A percentile compares a stretch with the other conserved stretches of the same genome.
These are phyloP conservation scores for Chaetomium strumarium DNA, from an alignment of 2,329 filamentous ascomycete genomes.

Conservation along the genomic window DNA sequence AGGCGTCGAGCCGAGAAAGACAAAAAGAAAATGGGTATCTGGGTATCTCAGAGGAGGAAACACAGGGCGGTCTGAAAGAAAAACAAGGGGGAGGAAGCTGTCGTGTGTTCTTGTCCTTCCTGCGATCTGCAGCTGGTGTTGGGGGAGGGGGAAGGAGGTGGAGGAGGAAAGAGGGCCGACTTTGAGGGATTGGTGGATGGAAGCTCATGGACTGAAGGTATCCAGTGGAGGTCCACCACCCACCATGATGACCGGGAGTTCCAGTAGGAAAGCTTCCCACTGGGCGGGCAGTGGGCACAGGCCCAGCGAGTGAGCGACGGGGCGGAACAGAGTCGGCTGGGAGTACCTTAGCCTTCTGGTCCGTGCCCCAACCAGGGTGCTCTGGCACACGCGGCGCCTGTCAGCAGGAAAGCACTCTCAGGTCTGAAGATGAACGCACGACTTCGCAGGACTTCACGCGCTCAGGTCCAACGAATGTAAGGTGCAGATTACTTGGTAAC, in stretches of 20 bases:
- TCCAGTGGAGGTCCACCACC: conserved; percentile 3
- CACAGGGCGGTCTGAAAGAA: conserved; percentile 13
- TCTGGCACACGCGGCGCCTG: neutral
- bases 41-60: conserved; percentile 31
- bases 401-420: too few relatives aligned
- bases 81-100: conserved; percentile 22
- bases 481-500: too few relatives aligned
- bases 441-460: too few relatives aligned
- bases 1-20: conserved; percentile 33
- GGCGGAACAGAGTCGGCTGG: conserved; percentile 10
- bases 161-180: conserved; percentile 19
- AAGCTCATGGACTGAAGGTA: conserved; percentile 20
- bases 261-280: neutral
- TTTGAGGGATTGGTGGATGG: conserved; percentile 24
- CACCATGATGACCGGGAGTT: neutral
- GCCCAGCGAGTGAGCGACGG: conserved; percentile 6
- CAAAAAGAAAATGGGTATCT: conserved; percentile 41
- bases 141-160: conserved; percentile 28
- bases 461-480: too few relatives aligned
- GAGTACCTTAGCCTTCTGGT: conserved; percentile 18
- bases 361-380: conserved; percentile 12
- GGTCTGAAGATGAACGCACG: too few relatives aligned
- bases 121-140: conserved; percentile 14
- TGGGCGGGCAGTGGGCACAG: neutral
- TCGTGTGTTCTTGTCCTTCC: conserved; percentile 27